These are phyloP conservation scores for Penicillium crustosum DNA, from an alignment of 2,329 filamentous ascomycete species.

Conservation along the genomic window DNA sequence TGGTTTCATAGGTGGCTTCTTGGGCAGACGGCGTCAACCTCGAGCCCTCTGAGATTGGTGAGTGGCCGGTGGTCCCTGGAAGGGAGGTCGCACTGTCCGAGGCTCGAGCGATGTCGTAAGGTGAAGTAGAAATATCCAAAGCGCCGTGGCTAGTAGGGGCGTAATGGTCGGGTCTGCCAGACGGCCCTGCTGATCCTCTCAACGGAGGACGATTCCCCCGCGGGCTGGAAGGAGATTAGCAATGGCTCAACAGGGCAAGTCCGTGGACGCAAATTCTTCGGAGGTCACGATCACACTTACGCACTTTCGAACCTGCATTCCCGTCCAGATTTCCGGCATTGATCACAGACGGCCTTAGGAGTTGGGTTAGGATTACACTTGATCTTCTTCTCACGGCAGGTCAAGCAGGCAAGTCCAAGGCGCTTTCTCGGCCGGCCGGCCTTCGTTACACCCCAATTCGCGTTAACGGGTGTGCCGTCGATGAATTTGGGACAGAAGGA, in stretches of 20 bases:
- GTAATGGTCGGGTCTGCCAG: constrained; percentile 25
- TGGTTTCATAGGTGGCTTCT: constrained; percentile 27
- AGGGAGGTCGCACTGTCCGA: constrained; percentile 34
- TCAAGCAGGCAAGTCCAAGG: constrained; percentile 87
- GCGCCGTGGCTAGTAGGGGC: constrained; percentile 17
- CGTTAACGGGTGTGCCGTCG: constrained; percentile 83
- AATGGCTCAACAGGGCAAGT: not conserved
- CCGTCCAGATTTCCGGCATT: constrained; percentile 88
- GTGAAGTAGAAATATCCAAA: constrained; percentile 25
- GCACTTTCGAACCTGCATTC: constrained; percentile 83
- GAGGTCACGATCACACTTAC: constrained; percentile 54
- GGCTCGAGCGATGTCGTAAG: constrained; percentile 34
- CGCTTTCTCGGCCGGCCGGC: constrained; percentile 90
- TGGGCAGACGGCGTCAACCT: constrained; percentile 30
- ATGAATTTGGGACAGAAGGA: constrained; percentile 79
- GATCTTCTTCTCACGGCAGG: constrained; percentile 95
- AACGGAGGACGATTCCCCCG: constrained; percentile 35
- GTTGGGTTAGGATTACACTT: constrained; percentile 90
- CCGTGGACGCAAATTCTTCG: not conserved
- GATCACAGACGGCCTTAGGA: constrained; percentile 59
- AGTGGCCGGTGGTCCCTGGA: constrained; percentile 32
- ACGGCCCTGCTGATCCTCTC: constrained; percentile 20
- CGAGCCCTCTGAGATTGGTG: constrained; percentile 32
- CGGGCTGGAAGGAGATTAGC: constrained; percentile 27
- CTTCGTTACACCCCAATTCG: constrained; percentile 91